A percentile compares a stretch with the other conserved stretches of the same genome.
phyloP scores from a whole-genome alignment of 1,284 basidiomycete species.

The Leucoagaricus sp. region DNA sequence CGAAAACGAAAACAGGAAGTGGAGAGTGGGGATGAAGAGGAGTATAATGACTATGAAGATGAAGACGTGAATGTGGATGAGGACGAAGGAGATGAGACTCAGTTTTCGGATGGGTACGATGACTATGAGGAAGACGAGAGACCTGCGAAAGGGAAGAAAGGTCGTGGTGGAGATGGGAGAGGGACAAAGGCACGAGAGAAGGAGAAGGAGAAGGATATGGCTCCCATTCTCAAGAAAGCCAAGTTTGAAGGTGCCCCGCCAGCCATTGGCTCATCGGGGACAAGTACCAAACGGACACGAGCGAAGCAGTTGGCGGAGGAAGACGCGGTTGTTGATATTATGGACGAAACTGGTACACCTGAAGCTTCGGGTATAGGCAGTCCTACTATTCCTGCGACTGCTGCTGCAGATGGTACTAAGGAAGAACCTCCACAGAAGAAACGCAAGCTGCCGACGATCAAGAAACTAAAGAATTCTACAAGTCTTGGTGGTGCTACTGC shows the following conservation, averaged over 20 bases:
- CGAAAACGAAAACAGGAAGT: conserved; percentile 6
- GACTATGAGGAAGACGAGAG: conserved; percentile 20
- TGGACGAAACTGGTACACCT: conserved; percentile 26
- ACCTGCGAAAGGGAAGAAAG: conserved; percentile 28
- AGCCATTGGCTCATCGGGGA: conserved; percentile 16
- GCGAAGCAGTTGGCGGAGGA: conserved; percentile 19
- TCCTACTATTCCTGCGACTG: too few relatives aligned
- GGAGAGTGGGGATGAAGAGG: conserved; percentile 9
- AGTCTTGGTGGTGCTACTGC: conserved; percentile 19
- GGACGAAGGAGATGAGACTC: conserved; percentile 15
- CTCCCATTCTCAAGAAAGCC: conserved; percentile 6
- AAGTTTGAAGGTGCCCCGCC: conserved; percentile 15
- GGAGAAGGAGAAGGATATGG: conserved; percentile 14
- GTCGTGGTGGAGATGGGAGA: conserved; percentile 17
- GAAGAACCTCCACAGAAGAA: conserved; percentile 45
- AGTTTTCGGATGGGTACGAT: conserved; percentile 22
- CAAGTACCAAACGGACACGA: conserved; percentile 2
- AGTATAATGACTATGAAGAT: conserved; percentile 17
- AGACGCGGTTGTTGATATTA: conserved; percentile 31
- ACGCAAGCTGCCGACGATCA: conserved; percentile 70
- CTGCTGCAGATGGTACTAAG: conserved; percentile 18
- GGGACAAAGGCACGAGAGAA: conserved; percentile 9
- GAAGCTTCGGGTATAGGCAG: conserved; percentile 30
- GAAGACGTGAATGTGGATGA: conserved; percentile 28
- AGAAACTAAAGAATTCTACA: conserved; percentile 59